Evolutionary conservation across 2,329 filamentous ascomycete species (phyloP), one percentile per base, ranked within the genome.

Genomic region (Colletotrichum falcatum): DNA sequence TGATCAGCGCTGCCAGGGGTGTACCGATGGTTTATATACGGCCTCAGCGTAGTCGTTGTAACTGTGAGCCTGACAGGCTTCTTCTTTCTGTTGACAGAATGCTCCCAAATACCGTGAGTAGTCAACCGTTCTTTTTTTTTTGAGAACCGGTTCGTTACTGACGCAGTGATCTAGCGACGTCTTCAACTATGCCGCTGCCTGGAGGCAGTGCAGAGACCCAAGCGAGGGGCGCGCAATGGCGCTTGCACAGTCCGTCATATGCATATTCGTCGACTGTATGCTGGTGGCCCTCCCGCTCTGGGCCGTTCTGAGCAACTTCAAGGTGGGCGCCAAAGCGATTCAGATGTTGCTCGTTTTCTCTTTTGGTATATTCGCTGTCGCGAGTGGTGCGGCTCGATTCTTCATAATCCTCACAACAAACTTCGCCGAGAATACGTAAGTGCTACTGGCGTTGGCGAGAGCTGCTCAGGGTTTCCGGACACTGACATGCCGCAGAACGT

Each of bases 331-430:
- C 23, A 78, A 78, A 64, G 78, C 74, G 5, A 61, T 81, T 16
- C 79, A 78, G 54, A 76, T 83, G 5, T 75, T 80, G 11, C 71
- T 82, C 23, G 74, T 83, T 20, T 79, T 84, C 49, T 76, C 76
- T 28, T 74, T 83, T 9, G 82, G 80, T 23, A 65, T 81, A 6
- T 81, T 83, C 66, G 79, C 78, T 44, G 75, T 82, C 23, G 70
- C 76, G 14, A 81, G 81, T 0, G 80, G 81, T 0, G 77, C 84
- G 33, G 76, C 83, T 2, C 79, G 82, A n/a, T 74, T 82, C n/a
- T 71, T 72, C 39, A 73, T 82, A 53, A 76, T 83, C n/a, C 53
- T 76, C 9, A 78, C 74, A 26, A 75, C 77, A 20, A 67, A 78
- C 73, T 76, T 80, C 66, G 67, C 69, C 39, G 35, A 63, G 1